Evolutionary conservation across 257 asterid genomes (phyloP).

Genomic region (Coffea eugenioides): DNA sequence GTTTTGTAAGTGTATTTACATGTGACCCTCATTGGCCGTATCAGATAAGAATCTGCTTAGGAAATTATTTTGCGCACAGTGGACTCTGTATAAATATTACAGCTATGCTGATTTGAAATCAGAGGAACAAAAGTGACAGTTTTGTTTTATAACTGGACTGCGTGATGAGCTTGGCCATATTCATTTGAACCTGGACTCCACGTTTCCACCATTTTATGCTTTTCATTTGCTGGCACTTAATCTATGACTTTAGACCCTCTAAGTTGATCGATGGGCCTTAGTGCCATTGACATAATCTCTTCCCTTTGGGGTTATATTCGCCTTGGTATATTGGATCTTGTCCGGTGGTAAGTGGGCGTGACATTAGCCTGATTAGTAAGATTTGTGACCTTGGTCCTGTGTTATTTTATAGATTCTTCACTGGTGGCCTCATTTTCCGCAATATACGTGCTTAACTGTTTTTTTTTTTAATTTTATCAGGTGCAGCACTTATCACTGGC

Average conservation of each 20-base stretch:
- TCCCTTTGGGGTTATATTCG: background rate
- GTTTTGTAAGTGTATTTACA: background rate
- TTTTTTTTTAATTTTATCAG: conserved; percentile 32
- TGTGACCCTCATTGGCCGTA: background rate
- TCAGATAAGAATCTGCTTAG: background rate
- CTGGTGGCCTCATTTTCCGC: background rate
- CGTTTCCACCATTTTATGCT: background rate
- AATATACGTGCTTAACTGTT: background rate
- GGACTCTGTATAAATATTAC: background rate
- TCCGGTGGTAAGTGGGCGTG: background rate
- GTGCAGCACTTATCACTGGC: conserved; percentile 42
- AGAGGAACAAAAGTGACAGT: background rate
- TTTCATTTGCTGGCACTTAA: background rate
- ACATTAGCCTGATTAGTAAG: background rate
- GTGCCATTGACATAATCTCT: background rate
- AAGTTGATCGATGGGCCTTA: background rate
- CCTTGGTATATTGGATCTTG: background rate
- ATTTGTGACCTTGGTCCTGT: background rate
- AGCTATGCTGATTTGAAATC: background rate
- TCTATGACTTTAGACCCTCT: background rate
- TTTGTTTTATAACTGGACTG: background rate
- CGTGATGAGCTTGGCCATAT: background rate
- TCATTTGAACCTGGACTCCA: background rate
- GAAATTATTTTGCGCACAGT: background rate
- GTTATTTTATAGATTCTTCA: background rate